phyloP scores from a whole-genome alignment of 208 protist genomes.

The Crithidia fasciculata region DNA sequence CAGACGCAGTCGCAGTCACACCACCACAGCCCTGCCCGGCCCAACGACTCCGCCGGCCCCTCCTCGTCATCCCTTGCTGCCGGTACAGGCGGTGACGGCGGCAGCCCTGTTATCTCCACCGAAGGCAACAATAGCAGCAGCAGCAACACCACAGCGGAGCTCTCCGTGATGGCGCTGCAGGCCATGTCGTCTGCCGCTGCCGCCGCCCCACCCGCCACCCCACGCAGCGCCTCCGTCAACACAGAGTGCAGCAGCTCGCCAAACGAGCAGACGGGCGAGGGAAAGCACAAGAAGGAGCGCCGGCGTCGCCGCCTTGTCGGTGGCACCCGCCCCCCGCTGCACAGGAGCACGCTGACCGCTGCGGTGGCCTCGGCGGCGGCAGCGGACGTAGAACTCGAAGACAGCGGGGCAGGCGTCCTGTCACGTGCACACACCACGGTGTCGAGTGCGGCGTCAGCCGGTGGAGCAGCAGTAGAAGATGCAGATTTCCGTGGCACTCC shows the following conservation, averaged over 20 bases:
- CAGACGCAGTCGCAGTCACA: background rate
- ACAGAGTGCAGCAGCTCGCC: slow-evolving; percentile 7
- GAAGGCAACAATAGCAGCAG: background rate
- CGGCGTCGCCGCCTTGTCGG: slow-evolving; percentile 8
- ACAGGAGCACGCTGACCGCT: slow-evolving; percentile 6
- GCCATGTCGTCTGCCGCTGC: slow-evolving; percentile 1
- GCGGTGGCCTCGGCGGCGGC: background rate
- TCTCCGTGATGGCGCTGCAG: slow-evolving; percentile 10
- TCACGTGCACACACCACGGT: background rate
- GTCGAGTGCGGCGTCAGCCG: no score
- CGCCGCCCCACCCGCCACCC: background rate
- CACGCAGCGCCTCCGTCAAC: slow-evolving; percentile 11
- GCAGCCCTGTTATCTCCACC: background rate
- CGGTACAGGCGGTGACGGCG: background rate
- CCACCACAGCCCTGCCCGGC: slow-evolving; percentile 1
- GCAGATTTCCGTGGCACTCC: no score
- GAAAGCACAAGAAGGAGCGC: background rate
- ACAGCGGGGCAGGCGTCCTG: background rate
- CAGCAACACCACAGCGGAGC: background rate
- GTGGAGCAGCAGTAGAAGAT: no score
- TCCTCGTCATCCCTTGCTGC: background rate
- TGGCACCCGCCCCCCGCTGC: slow-evolving; percentile 1
- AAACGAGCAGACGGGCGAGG: background rate
- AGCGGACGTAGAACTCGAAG: no score
- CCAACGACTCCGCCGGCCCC: no score